phyloP scores from a whole-genome alignment of 2,329 filamentous ascomycete species.

The Alternaria incomplexa region DNA sequence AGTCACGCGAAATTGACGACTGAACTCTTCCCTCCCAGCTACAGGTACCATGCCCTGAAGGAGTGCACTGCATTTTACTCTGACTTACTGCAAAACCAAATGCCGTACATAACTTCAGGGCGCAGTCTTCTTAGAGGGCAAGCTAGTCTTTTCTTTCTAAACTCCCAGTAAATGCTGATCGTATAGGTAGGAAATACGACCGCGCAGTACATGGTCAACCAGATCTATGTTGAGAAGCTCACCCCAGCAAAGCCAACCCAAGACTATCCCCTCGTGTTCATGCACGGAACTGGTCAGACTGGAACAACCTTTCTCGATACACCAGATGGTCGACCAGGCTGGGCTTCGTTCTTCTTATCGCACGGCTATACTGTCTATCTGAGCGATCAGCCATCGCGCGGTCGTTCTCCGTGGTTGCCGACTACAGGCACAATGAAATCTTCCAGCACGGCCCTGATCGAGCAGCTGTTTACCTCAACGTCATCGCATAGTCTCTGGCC shows the following conservation, averaged over 20 bases:
- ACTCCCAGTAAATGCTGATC: neutral
- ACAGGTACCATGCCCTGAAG: rapidly evolving
- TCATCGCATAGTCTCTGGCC: slow-evolving; percentile 49
- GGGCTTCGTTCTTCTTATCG: slow-evolving; percentile 56
- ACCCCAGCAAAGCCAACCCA: slow-evolving; percentile 12
- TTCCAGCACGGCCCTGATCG: slow-evolving; percentile 16
- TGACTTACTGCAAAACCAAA: neutral
- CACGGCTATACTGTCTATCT: slow-evolving; percentile 58
- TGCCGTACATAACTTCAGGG: neutral
- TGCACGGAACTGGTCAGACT: slow-evolving; percentile 36
- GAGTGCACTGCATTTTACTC: neutral
- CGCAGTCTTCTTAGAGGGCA: too few species aligned
- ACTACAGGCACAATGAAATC: slow-evolving; percentile 27
- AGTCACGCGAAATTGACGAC: neutral
- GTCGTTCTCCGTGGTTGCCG: slow-evolving; percentile 54
- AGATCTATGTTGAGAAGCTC: slow-evolving; percentile 28
- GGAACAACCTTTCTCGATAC: slow-evolving; percentile 51
- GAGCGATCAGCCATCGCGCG: slow-evolving; percentile 55
- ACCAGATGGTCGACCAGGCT: slow-evolving; percentile 57
- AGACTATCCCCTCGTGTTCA: slow-evolving; percentile 34
- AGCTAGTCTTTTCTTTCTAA: neutral
- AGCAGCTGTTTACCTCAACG: slow-evolving; percentile 45
- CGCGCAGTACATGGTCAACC: slow-evolving; percentile 9
- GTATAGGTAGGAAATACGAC: neutral
- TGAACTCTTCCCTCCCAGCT: neutral